Conservation (phyloP, 352 stramenopile species). For the Phytopythium sindhum region DNA sequence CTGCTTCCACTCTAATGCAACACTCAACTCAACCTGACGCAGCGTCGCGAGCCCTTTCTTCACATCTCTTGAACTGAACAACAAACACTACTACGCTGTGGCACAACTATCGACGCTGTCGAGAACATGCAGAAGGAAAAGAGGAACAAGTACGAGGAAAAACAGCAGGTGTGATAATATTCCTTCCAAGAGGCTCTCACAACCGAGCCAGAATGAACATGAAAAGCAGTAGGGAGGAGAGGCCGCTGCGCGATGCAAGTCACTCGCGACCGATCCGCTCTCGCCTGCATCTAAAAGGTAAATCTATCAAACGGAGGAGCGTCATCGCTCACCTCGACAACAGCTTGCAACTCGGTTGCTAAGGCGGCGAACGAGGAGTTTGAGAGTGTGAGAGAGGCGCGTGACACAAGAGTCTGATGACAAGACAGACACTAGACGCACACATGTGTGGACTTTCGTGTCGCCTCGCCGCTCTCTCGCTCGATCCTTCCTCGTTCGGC, state of each 20-base stretch:
- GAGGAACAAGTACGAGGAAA: background rate
- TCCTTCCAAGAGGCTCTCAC: background rate
- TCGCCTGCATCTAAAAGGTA: background rate
- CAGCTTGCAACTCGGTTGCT: background rate
- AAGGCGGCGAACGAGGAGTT: background rate
- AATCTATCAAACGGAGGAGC: background rate
- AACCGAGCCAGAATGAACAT: background rate
- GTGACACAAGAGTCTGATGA: too few relatives aligned
- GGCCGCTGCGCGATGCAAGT: background rate
- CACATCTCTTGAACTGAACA: too few relatives aligned
- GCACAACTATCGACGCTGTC: too few relatives aligned
- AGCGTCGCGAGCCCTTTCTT: too few relatives aligned
- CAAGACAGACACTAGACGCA: background rate
- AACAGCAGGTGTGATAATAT: background rate
- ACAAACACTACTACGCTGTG: too few relatives aligned
- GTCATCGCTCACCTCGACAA: background rate
- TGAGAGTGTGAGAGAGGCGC: background rate
- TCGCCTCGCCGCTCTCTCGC: background rate
- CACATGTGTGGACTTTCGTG: slow-evolving; percentile 1
- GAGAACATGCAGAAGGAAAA: background rate
- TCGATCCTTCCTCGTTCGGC: background rate
- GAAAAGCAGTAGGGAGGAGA: background rate
- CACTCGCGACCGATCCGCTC: background rate
- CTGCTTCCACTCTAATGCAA: background rate
- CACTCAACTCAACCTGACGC: too few relatives aligned